These are phyloP conservation scores for Protea cynaroides DNA, from an alignment of 164 flowering plant genomes.

Conservation along the genomic window DNA sequence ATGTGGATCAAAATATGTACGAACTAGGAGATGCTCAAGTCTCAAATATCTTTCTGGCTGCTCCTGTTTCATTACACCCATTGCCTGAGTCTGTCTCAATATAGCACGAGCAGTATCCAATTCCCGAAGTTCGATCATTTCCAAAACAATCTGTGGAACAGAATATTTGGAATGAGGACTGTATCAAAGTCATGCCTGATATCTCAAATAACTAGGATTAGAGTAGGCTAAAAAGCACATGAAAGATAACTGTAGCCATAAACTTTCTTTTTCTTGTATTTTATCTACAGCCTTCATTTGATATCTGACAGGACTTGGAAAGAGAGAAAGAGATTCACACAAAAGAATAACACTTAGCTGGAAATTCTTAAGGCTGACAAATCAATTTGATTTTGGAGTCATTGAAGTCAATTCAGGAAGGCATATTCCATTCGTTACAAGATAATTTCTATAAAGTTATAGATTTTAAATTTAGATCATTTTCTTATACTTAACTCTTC, in stretches of 20 bases:
- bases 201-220: not conserved
- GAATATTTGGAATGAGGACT: not conserved
- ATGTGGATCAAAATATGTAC: constrained; percentile 95
- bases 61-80: constrained; percentile 99
- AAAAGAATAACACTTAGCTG: no score
- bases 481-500: no score
- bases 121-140: constrained; percentile 98
- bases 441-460: no score
- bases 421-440: no score
- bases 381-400: no score
- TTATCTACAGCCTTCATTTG: no score
- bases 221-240: not conserved
- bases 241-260: not conserved
- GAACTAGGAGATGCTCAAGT: constrained; percentile 93
- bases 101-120: constrained; percentile 97
- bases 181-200: not conserved
- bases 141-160: constrained; percentile 72
- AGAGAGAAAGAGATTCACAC: no score
- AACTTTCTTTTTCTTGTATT: not conserved
- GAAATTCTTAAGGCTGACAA: no score
- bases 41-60: constrained; percentile 94
- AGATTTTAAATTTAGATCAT: no score
- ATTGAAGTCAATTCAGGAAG: no score
- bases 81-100: constrained; percentile 93
- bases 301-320: no score